phyloP scores from a whole-genome alignment of 371 early-diverging fungal species.

The Mucor plumbeus region DNA sequence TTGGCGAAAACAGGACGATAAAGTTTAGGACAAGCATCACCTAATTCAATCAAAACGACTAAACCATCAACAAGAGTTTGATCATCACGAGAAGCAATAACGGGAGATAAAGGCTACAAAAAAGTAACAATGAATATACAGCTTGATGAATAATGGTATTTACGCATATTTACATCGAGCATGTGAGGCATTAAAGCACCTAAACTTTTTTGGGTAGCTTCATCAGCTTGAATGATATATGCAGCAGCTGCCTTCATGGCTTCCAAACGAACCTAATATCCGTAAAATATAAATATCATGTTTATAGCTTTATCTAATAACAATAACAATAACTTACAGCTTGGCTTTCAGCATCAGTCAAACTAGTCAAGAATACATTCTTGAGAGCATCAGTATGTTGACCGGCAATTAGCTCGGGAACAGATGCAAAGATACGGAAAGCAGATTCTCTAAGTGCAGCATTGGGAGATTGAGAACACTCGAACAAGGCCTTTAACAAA shows the following conservation, averaged over 20 bases:
- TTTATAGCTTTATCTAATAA: background rate
- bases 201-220: conserved; percentile 60
- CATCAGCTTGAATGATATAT: conserved; percentile 76
- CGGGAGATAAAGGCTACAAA: conserved; percentile 62
- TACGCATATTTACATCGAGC: conserved; percentile 62
- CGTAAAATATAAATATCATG: background rate
- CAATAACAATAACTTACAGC: conserved; percentile 31
- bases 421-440: conserved; percentile 85
- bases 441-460: conserved; percentile 86
- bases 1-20: conserved; percentile 79
- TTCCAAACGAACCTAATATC: conserved; percentile 76
- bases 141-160: background rate
- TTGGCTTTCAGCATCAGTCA: conserved; percentile 68
- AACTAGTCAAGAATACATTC: conserved; percentile 72
- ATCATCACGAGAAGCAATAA: conserved; percentile 72
- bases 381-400: conserved; percentile 74
- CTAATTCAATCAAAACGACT: conserved; percentile 85
- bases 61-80: conserved; percentile 76
- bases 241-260: conserved; percentile 87
- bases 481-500: conserved; percentile 79
- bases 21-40: conserved; percentile 79
- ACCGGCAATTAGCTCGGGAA: conserved; percentile 77
- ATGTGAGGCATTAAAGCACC: conserved; percentile 81
- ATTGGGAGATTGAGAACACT: conserved; percentile 76
- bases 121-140: conserved; percentile 8